Percentiles rank a stretch among this genome's conserved stretches.
Conservation (phyloP, 192 early-diverging fungal genomes). For the Podila clonocystis region DNA sequence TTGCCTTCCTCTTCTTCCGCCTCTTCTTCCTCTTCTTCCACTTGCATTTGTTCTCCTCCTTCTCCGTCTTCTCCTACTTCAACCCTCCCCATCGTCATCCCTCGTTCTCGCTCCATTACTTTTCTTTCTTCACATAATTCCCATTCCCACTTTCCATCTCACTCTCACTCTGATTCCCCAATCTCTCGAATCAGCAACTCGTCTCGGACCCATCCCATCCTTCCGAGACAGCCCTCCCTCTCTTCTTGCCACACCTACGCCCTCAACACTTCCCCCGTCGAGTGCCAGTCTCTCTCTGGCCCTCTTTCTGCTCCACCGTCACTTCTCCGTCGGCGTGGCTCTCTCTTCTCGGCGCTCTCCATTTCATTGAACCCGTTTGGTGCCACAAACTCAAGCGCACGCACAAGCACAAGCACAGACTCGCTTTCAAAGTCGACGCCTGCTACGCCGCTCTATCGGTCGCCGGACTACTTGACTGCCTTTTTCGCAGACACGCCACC, state of each 20-base stretch:
- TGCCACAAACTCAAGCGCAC: neutral
- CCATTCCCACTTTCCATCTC: constrained; percentile 16
- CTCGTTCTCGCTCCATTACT: constrained; percentile 28
- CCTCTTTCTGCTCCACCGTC: constrained; percentile 14
- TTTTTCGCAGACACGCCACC: constrained; percentile 36
- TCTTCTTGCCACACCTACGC: constrained; percentile 10
- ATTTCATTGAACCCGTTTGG: neutral
- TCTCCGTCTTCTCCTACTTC: neutral
- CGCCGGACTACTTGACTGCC: constrained; percentile 47
- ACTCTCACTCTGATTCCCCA: neutral
- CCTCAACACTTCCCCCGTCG: constrained; percentile 45
- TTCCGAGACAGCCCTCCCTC: neutral
- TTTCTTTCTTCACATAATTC: constrained; percentile 4
- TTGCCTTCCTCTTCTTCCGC: neutral
- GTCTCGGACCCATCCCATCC: neutral
- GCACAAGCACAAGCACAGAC: neutral
- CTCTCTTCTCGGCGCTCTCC: neutral
- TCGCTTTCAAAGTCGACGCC: neutral
- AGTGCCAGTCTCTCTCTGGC: constrained; percentile 41
- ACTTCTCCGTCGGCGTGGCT: neutral
- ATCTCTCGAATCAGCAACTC: neutral
- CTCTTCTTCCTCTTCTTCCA: neutral
- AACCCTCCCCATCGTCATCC: constrained; percentile 26
- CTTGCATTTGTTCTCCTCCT: neutral
- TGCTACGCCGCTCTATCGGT: constrained; percentile 1